Base-by-base conservation (phyloP, 441 rosid genomes). In the Omphalea diandra region DNA sequence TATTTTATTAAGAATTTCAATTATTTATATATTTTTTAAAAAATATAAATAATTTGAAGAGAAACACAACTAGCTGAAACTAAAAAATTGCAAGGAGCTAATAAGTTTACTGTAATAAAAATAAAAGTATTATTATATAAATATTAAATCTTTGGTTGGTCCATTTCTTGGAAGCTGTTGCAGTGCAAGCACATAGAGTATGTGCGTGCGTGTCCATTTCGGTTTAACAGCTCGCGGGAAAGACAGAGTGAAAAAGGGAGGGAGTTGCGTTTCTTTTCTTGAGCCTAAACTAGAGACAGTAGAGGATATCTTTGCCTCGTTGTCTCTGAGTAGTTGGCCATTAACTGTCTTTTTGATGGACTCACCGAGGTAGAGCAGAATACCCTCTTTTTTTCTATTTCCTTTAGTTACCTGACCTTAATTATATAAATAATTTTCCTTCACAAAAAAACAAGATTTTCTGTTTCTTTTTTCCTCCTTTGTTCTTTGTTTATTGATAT, bases 241-340 rank as follows among this genome's bases (percentile, higher is more conserved):
- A 38, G 22, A 11, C 36, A 35, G 32, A 55, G 64, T 10, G 65
- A 65, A 59, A 69, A 69, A 27, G 67, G 59, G 49, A 36, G 68
- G 56, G n/a, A n/a, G n/a, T 38, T 47, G 52, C 35, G 20, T 66
- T 68, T 76, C 69, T 27, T 40, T 64, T 1, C 12, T 65, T 58
- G 40, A 58, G 65, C 32, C 47, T 38, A 74, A 29, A 66, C 77
- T 77, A 61, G 77, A n/a, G n/a, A n/a, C n/a, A n/a, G n/a, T n/a
- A n/a, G n/a, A n/a, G 79, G 81, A 72, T 69, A 65, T 68, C 67
- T 36, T 47, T 36, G 76, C 78, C 75, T 75, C 57, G 66, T 70
- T 79, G 80, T 72, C 72, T 56, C 46, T 18, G 60, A 67, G 63
- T 75, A 9, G 82, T 76, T 77, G 82, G 77, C 69, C 27, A 77